Evolutionary conservation across 352 stramenopile species (phyloP), one percentile per base, ranked within the genome.

Genomic region (Globisporangium cystogenes): DNA sequence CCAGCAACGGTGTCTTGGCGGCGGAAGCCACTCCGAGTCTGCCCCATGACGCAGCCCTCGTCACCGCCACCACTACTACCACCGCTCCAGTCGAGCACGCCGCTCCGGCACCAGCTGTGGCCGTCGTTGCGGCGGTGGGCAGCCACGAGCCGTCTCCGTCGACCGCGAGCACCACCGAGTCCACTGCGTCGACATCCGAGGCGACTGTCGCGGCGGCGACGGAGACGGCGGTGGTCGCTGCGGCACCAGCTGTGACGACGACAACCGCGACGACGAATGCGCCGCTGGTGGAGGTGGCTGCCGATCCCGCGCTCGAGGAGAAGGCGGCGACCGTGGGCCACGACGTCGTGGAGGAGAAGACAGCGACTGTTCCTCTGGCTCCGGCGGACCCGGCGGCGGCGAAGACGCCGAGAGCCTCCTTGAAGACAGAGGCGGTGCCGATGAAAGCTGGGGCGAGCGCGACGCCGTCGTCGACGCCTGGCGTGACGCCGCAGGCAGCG

Each of bases 301-400:
- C 45, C 20, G 37, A 49, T 4, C 20, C 53, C 20, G 21, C 46
- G 27, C 55, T 61, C 14, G 48, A 52, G 20, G 46, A 68, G n/a
- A 61, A 55, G 31, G 23, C 53, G 12, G 21, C 26, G 40, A 1
- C 3, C 16, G n/a, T n/a, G 26, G 27, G 20, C 40, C 40, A 26
- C 5, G 33, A 3, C 5, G 2, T 5, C 14, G 33, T 18, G 4
- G 33, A 39, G 33, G 33, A 39, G 33, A 39, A 39, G 33, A 18
- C 1, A 16, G 18, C 11, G 40, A 27, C n/a, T n/a, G n/a, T n/a
- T n/a, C n/a, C n/a, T n/a, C n/a, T n/a, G n/a, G n/a, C n/a, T n/a
- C n/a, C n/a, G n/a, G n/a, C n/a, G n/a, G n/a, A n/a, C n/a, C n/a
- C n/a, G n/a, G n/a, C n/a, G n/a, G n/a, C n/a, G n/a, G n/a, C n/a